Percentiles rank a stretch among this genome's conserved stretches.
Evolutionary conservation across 495 filamentous ascomycete genomes (phyloP).

Genomic region (Trichoderma reesei): DNA sequence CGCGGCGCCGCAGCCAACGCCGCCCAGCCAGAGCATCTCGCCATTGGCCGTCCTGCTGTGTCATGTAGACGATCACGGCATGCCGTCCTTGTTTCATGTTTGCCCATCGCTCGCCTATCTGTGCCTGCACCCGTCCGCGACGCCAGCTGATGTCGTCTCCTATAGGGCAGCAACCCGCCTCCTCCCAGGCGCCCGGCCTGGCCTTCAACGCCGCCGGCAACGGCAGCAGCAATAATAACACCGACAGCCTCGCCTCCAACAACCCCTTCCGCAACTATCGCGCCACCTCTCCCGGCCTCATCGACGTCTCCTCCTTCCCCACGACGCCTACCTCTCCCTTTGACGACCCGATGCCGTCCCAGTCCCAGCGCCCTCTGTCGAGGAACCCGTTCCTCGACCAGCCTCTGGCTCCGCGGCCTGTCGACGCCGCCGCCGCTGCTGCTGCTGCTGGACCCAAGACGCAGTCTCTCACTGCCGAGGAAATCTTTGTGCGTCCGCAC

Average conservation of each 20-base stretch:
- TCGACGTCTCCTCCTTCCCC: conserved; percentile 48
- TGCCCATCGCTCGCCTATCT: conserved; percentile 21
- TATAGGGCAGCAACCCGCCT: conserved; percentile 6
- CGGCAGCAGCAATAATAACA: conserved; percentile 17
- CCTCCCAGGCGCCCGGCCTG: conserved; percentile 26
- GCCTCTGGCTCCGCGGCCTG: conserved; percentile 30
- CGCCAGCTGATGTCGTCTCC: conserved; percentile 29
- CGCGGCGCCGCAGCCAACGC: not conserved
- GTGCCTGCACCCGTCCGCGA: conserved; percentile 22
- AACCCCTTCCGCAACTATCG: conserved; percentile 94
- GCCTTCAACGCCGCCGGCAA: conserved; percentile 31
- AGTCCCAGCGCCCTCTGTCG: conserved; percentile 52
- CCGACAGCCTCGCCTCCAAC: conserved; percentile 60
- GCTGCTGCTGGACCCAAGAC: conserved; percentile 30
- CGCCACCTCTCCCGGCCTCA: conserved; percentile 26
- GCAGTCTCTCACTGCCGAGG: conserved; percentile 55
- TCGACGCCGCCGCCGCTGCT: conserved; percentile 28
- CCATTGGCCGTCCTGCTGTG: conserved; percentile 25
- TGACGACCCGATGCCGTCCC: conserved; percentile 41
- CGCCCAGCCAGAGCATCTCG: not conserved
- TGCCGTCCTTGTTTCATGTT: conserved; percentile 37
- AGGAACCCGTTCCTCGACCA: conserved; percentile 89
- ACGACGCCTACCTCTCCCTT: conserved; percentile 40
- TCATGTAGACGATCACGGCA: conserved; percentile 36
- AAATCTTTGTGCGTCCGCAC: conserved; percentile 72